Evolutionary conservation across 2,329 filamentous ascomycete species (phyloP).

Genomic region (Monosporascus cannonballus): DNA sequence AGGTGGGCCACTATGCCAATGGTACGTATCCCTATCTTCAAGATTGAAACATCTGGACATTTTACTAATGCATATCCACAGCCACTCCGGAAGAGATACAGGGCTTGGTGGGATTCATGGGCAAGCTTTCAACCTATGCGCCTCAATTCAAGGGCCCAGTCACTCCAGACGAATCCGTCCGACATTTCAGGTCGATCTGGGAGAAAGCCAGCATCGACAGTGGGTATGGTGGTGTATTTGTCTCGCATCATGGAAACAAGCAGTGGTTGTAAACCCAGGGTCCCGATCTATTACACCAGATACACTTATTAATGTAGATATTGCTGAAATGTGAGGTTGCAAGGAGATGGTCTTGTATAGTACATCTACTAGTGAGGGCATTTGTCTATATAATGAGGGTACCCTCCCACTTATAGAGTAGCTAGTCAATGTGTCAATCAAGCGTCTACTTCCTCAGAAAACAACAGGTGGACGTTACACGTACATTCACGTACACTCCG

Average conservation of each 20-base stretch:
- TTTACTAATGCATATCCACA: not conserved
- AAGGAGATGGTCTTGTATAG: too few species aligned
- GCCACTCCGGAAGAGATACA: constrained; percentile 3
- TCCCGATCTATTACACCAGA: not conserved
- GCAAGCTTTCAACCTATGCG: constrained; percentile 15
- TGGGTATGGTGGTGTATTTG: constrained; percentile 34
- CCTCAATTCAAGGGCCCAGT: constrained; percentile 17
- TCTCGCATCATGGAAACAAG: constrained; percentile 42
- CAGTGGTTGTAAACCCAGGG: constrained; percentile 31
- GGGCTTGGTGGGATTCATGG: constrained; percentile 3
- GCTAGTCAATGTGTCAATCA: too few species aligned
- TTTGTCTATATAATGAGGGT: too few species aligned
- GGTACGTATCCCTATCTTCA: constrained; percentile 9
- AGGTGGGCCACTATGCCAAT: constrained; percentile 8
- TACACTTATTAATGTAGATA: not conserved
- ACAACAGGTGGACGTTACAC: not conserved
- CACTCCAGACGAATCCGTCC: constrained; percentile 9
- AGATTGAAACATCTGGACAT: constrained; percentile 8
- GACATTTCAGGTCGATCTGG: constrained; percentile 10
- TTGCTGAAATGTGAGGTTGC: too few species aligned
- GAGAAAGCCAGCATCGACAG: constrained; percentile 19
- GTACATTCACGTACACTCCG: not conserved
- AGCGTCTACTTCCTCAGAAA: too few species aligned
- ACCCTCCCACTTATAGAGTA: too few species aligned
- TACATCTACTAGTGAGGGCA: too few species aligned